Conservation (phyloP, 2,329 filamentous ascomycete species). For the Tympanopsis confertula region DNA sequence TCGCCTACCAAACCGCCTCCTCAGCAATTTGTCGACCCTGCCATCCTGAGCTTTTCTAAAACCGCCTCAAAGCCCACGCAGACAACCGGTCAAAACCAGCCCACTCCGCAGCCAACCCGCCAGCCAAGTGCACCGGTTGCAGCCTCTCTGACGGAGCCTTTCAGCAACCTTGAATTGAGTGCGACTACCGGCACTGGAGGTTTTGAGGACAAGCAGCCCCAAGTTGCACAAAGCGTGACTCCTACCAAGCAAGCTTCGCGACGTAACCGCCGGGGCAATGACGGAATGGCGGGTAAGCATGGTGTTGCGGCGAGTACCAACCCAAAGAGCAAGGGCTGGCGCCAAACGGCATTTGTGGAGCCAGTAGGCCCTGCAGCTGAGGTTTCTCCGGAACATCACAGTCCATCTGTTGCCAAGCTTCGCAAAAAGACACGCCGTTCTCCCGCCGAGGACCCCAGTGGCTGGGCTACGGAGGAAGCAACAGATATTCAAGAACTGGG, state of each 20-base stretch:
- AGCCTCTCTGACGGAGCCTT: neutral
- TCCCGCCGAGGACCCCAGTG: constrained; percentile 26
- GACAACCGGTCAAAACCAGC: neutral
- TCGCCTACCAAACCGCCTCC: constrained; percentile 6
- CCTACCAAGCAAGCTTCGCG: neutral
- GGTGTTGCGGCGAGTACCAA: neutral
- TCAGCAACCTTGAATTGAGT: neutral
- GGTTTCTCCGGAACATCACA: constrained; percentile 6
- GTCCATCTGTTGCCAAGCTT: too few relatives aligned
- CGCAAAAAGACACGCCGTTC: constrained; percentile 24
- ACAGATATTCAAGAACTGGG: constrained; percentile 56
- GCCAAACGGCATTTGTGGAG: constrained; percentile 50
- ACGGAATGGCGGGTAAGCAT: neutral
- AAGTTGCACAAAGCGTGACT: neutral
- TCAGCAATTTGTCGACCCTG: constrained; percentile 41
- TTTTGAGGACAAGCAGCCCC: neutral
- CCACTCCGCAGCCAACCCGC: neutral
- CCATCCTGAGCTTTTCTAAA: constrained; percentile 41
- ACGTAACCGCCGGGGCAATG: neutral
- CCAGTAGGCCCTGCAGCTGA: constrained; percentile 18
- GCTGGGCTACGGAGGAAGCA: constrained; percentile 56
- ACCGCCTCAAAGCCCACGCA: constrained; percentile 2
- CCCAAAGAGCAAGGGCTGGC: constrained; percentile 38
- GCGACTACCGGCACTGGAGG: neutral
- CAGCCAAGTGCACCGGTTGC: neutral